Base-by-base conservation (phyloP, 2,329 filamentous ascomycete genomes). In the Huntiella decipiens region DNA sequence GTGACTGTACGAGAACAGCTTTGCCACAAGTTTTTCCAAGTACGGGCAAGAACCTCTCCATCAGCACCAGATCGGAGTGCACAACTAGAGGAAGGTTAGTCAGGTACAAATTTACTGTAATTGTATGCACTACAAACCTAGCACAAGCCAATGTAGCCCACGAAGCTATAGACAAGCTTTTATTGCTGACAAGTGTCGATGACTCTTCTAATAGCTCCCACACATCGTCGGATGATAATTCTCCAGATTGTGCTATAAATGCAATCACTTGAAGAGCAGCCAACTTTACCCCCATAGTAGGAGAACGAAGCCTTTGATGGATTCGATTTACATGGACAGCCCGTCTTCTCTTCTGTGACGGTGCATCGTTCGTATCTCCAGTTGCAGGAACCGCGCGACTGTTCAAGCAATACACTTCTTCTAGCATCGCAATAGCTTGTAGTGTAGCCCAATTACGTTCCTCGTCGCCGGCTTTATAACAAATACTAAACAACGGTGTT, bases 141-240 rank as follows among this genome's bases (percentile, higher is more conserved):
- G 83, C 68, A 56, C 85, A 74, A n/a, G 78, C 79, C 44, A 95
- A 60, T 65, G 93, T 75, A 13, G 85, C 79, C 91, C 91, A 98
- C 0, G 78, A 83, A 5, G 78, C 73, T 36, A 79, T 64, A 6
- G 61, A 60, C 11, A 64, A 62, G 52, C 80, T 77, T 54, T 93
- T 87, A 55, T 91, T 81, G 7, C 73, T 68, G 38, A 81, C 73
- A 45, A 71, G 67, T 8, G 63, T 59, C 12, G 68, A 42, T 13
- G 92, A 61, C 38, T 71, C 68, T 6, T 68, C 65, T 2, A 91
- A 56, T 3, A 79, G 57, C 1, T 68, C 65, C 4, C 62, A 59
- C 19, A 79, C 61, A 8, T 74, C 70, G 31, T 77, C 69, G 31
- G 61, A 53, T 3, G 65, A 59, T 1, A 73, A 56, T 17, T 64